phyloP scores from a whole-genome alignment of 148 eudicot genomes.

The Persicaria maculosa region DNA sequence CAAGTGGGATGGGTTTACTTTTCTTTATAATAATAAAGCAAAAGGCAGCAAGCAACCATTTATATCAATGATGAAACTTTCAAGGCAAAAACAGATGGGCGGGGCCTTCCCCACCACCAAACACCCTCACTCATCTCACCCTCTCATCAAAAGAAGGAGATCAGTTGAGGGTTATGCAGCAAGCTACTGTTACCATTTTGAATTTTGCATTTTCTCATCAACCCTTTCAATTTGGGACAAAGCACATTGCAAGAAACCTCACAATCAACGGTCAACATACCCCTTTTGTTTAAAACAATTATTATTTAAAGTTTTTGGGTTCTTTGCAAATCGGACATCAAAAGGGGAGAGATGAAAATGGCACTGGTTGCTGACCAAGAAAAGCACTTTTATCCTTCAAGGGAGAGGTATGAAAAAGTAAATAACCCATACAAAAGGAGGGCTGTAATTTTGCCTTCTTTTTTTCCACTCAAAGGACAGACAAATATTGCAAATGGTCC shows the following conservation, averaged over 20 bases:
- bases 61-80: slow-evolving; percentile 14
- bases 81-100: slow-evolving; percentile 1
- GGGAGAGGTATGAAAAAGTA: slow-evolving; percentile 3
- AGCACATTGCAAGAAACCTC: background rate
- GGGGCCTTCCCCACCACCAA: slow-evolving; percentile 13
- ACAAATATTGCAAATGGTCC: slow-evolving; percentile 6
- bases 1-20: slow-evolving; percentile 9
- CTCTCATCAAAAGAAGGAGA: slow-evolving; percentile 15
- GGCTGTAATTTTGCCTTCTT: slow-evolving; percentile 7
- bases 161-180: background rate
- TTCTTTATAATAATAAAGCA: slow-evolving; percentile 11
- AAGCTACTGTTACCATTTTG: slow-evolving; percentile 9
- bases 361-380: slow-evolving; percentile 14
- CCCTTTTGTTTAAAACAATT: background rate
- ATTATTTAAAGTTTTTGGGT: background rate
- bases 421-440: background rate
- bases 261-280: slow-evolving; percentile 18
- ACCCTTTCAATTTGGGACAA: slow-evolving; percentile 6
- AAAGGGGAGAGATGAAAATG: slow-evolving; percentile 15
- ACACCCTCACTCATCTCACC: background rate
- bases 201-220: slow-evolving; percentile 2
- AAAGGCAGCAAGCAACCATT: slow-evolving; percentile 15
- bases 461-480: background rate
- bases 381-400: slow-evolving; percentile 11
- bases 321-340: slow-evolving; percentile 5